Evolutionary conservation across 768 basidiomycete species (phyloP), one percentile per base, ranked within the genome.

Genomic region (Gautieria morchelliformis): DNA sequence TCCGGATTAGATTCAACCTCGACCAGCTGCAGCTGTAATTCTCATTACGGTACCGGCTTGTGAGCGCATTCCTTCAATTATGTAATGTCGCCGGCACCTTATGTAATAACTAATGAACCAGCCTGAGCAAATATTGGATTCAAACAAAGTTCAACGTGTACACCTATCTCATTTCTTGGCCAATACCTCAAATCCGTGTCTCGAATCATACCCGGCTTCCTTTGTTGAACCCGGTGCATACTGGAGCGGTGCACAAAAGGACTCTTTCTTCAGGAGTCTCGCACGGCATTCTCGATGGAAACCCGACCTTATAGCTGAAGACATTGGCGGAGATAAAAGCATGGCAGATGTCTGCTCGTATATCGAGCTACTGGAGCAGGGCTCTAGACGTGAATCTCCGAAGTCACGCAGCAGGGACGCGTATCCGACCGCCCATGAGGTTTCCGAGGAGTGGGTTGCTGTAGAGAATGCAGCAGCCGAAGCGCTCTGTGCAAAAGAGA

Each of bases 291-390:
- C 56, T 9, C 37, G 56, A 48, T 57, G 56, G 56, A 57, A 44
- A 49, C 56, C 56, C 33, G 56, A 57, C 37, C 45, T 57, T 27
- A 57, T 57, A 33, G 27, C 46, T 48, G 56, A 57, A 35, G 56
- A 57, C 19, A n/a, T 57, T 11, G 56, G 56, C 7, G 30, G 33
- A 15, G 20, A 20, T 27, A 57, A 57, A 39, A 47, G 24, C 24
- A 20, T 57, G 5, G 42, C 27, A 15, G 56, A 57, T 17, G 48
- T 57, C 19, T 57, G 56, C 24, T 39, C 56, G 35, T 57, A 57
- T 27, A 48, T 57, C 40, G 19, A 37, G 15, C 20, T 57, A 6
- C 32, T 57, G 12, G 56, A 46, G 5, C 46, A 57, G 42, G 51
- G 7, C 17, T 52, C 32, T 22, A 11, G 6, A 22, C 2, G 24